phyloP scores from a whole-genome alignment of 2,329 filamentous ascomycete species.

The Venturia effusa region DNA sequence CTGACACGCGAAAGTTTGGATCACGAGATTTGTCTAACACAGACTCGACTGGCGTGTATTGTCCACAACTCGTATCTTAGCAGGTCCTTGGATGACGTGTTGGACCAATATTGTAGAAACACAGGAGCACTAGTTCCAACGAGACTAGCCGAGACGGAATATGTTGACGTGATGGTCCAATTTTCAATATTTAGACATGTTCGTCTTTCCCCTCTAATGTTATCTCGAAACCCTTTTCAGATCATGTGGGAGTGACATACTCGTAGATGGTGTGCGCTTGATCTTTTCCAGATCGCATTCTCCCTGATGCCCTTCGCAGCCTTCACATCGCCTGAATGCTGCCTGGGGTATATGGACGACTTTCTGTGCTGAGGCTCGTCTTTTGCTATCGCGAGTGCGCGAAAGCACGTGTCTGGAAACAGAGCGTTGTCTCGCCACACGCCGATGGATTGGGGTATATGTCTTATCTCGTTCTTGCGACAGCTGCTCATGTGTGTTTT shows the following conservation, averaged over 20 bases:
- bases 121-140: neutral
- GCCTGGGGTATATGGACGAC: neutral
- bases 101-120: too few species aligned
- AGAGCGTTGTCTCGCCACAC: neutral
- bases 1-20: neutral
- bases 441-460: neutral
- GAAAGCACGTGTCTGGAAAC: neutral
- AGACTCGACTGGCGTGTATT: neutral
- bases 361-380: neutral
- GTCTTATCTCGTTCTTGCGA: neutral
- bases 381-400: neutral
- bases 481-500: conserved; percentile 50
- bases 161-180: neutral
- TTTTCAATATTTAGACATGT: neutral
- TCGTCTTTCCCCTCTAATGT: neutral
- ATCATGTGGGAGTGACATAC: conserved; percentile 1
- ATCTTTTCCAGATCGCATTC: neutral
- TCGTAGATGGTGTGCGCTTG: neutral
- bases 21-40: neutral
- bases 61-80: neutral
- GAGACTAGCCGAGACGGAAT: neutral
- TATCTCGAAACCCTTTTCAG: neutral
- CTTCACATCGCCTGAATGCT: neutral
- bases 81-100: neutral
- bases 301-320: neutral